Evolutionary conservation across 805 yeast species (phyloP).

Genomic region (Candida ipomoeae): DNA sequence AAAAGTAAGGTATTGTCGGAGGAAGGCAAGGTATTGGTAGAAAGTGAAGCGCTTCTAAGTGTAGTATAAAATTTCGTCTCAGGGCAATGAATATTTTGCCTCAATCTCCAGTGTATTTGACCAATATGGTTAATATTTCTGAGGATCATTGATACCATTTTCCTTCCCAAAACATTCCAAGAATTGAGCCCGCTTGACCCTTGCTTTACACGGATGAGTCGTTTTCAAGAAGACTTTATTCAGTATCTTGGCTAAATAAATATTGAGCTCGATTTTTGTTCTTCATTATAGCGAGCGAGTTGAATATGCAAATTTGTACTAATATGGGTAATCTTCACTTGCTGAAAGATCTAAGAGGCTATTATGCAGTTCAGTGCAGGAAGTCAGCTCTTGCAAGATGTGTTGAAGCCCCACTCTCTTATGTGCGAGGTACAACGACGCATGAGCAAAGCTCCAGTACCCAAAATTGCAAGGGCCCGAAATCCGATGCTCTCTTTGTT

Average conservation of each 20-base stretch:
- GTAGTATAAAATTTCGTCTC: not conserved
- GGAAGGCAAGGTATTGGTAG: slow-evolving; percentile 53
- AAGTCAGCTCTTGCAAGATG: no score
- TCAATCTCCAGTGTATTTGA: no score
- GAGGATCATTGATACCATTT: not conserved
- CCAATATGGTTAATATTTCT: no score
- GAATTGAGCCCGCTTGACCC: not conserved
- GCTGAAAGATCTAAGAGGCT: no score
- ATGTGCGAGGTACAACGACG: no score
- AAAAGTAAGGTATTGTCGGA: slow-evolving; percentile 52
- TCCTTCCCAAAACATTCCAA: not conserved
- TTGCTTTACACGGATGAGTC: not conserved
- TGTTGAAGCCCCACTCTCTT: no score
- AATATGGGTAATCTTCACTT: not conserved
- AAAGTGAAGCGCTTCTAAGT: slow-evolving; percentile 20
- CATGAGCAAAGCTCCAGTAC: no score
- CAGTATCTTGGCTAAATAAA: not conserved
- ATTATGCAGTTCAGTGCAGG: no score
- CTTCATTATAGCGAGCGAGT: not conserved
- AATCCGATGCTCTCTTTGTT: no score
- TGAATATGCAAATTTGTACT: not conserved
- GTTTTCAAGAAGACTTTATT: not conserved
- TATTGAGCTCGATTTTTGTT: not conserved
- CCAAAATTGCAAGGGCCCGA: no score
- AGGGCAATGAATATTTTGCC: not conserved